Evolutionary conservation across 148 eudicot species (phyloP).

Genomic region (Rheum nobile): DNA sequence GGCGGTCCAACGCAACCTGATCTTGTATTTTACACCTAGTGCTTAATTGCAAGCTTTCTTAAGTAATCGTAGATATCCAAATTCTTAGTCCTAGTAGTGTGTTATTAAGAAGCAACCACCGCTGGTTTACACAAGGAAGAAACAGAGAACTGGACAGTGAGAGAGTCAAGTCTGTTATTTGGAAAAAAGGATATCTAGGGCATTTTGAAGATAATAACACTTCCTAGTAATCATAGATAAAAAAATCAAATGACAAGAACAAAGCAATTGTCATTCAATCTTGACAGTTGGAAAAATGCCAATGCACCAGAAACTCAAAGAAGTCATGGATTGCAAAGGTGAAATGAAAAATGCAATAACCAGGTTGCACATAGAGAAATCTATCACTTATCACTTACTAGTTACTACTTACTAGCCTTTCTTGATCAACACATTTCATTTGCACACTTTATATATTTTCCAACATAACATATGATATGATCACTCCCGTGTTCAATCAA

Average conservation of each 20-base stretch:
- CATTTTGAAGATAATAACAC: background rate
- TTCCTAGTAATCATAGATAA: background rate
- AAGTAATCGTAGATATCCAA: no score
- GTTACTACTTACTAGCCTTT: no score
- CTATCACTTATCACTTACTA: background rate
- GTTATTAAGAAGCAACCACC: no score
- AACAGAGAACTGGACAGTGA: no score
- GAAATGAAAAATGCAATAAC: background rate
- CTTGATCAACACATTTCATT: background rate
- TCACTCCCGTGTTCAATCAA: no score
- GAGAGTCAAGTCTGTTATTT: no score
- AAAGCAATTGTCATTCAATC: background rate
- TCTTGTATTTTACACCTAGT: no score
- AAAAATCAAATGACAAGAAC: background rate
- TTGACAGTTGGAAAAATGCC: background rate
- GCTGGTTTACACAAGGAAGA: no score
- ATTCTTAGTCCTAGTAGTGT: no score
- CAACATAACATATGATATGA: background rate
- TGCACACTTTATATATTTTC: background rate
- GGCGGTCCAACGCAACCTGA: no score
- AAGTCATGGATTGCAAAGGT: background rate
- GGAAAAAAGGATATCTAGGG: no score
- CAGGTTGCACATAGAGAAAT: background rate
- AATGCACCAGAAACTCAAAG: background rate
- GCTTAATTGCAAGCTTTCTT: no score